Evolutionary conservation across 352 stramenopile species (phyloP).

Genomic region (Ophiocytium majus): DNA sequence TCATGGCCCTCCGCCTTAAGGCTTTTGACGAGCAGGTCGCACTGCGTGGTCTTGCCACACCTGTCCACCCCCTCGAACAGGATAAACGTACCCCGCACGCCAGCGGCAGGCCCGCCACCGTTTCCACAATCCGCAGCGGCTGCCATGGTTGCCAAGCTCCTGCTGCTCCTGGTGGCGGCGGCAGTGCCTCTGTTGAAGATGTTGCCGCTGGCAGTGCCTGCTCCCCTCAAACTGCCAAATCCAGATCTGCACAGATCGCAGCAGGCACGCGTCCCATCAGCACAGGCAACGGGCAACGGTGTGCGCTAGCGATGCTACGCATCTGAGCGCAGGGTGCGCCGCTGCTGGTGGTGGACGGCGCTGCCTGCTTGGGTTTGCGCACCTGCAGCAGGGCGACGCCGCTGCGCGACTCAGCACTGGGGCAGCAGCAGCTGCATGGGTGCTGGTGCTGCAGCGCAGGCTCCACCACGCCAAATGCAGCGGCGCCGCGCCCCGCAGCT

Average conservation of each 20-base stretch:
- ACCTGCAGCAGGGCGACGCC: neutral
- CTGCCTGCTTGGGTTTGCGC: neutral
- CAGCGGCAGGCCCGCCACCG: too few species aligned
- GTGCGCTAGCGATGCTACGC: neutral
- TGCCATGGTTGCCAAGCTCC: conserved; percentile 18
- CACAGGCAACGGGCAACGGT: neutral
- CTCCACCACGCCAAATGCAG: too few species aligned
- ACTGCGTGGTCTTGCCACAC: conserved; percentile 99
- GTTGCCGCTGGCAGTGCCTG: neutral
- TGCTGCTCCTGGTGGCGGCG: neutral
- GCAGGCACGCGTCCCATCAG: too few species aligned
- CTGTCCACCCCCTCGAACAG: conserved; percentile 98
- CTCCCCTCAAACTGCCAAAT: neutral
- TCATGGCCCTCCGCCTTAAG: conserved; percentile 42
- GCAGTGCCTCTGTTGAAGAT: neutral
- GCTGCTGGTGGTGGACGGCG: neutral
- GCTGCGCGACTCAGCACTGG: too few species aligned
- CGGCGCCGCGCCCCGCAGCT: neutral
- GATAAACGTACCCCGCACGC: conserved; percentile 86
- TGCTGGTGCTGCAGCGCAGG: too few species aligned
- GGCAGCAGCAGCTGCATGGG: too few species aligned
- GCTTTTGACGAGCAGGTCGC: conserved; percentile 74
- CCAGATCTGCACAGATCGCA: neutral
- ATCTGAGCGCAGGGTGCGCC: neutral
- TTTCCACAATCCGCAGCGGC: too few species aligned